Evolutionary conservation across 495 filamentous ascomycete species (phyloP), one percentile per base, ranked within the genome.

Genomic region (Sporormia fimetaria): DNA sequence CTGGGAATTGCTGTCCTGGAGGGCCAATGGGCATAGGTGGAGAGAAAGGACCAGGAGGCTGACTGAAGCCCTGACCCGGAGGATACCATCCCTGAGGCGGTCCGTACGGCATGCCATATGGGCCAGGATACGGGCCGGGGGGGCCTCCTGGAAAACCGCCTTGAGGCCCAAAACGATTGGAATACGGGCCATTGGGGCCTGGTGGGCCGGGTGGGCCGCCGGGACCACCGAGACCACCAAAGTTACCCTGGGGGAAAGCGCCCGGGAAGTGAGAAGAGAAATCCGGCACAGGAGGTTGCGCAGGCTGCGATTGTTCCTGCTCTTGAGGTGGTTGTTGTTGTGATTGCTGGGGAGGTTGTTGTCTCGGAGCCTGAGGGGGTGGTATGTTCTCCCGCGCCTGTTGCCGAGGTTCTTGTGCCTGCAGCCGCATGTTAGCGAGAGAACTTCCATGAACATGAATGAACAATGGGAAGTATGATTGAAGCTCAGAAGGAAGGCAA

Each of bases 401-500:
- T n/a, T n/a, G n/a, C n/a, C n/a, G 44, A 15, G 51, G 35, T 31
- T 57, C 56, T 34, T 55, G 50, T 12, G 54, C 55, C 57, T 63
- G 42, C 28, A 18, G 8, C 28, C 40, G 27, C 18, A 18, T 17
- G 49, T 52, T 26, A 52, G 49, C 34, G 16, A 12, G 30, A 14
- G 6, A 1, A 16, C 21, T 45, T n/a, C 17, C 14, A 44, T 33
- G 6, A 24, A 25, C 23, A 8, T 27, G 3, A 11, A 14, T 14
- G 31, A n/a, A 33, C 34, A 34, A 21, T 11, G 14, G 27, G 11
- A 33, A 43, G 23, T 35, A 17, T 17, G 11, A n/a, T 14, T 18
- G 29, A 22, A n/a, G 29, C 49, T 86, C 87, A 95, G 87, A 92
- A 94, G 87, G 87, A 95, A 94, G 87, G 87, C 87, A 95, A 94